These are phyloP conservation scores for Fusarium sacchari DNA, from an alignment of 2,329 filamentous ascomycete genomes.

Conservation along the genomic window DNA sequence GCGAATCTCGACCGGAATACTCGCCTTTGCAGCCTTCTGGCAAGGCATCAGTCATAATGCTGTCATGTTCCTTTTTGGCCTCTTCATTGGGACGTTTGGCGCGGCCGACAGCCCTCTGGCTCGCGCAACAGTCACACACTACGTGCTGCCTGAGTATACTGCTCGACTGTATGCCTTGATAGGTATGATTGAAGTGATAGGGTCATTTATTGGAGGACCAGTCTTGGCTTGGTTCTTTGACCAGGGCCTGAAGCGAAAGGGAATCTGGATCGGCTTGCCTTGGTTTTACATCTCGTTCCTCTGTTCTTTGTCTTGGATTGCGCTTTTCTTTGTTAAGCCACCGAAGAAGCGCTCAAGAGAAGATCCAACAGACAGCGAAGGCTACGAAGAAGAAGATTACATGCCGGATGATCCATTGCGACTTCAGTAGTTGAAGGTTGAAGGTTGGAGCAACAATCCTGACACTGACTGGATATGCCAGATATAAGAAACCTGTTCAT, in stretches of 20 bases:
- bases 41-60: constrained; percentile 49
- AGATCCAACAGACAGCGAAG: constrained; percentile 21
- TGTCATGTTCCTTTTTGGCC: constrained; percentile 50
- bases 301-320: constrained; percentile 42
- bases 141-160: constrained; percentile 51
- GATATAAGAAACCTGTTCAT: background rate
- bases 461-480: background rate
- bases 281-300: constrained; percentile 53
- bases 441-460: background rate
- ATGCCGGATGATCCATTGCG: constrained; percentile 40
- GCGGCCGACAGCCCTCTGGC: constrained; percentile 51
- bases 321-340: constrained; percentile 47
- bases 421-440: constrained; percentile 24
- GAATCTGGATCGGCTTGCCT: constrained; percentile 52
- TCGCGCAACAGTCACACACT: constrained; percentile 54
- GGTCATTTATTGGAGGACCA: constrained; percentile 54
- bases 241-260: constrained; percentile 48
- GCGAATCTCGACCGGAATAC: constrained; percentile 46
- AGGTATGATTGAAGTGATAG: constrained; percentile 52
- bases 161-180: constrained; percentile 55
- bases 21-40: constrained; percentile 47
- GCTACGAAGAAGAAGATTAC: constrained; percentile 33
- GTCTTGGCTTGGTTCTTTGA: constrained; percentile 53
- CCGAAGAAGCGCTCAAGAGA: constrained; percentile 42
- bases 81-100: constrained; percentile 53